Evolutionary conservation across 192 early-diverging fungal genomes (phyloP), one percentile per base, ranked within the genome.

Genomic region (Coemansia sp.): DNA sequence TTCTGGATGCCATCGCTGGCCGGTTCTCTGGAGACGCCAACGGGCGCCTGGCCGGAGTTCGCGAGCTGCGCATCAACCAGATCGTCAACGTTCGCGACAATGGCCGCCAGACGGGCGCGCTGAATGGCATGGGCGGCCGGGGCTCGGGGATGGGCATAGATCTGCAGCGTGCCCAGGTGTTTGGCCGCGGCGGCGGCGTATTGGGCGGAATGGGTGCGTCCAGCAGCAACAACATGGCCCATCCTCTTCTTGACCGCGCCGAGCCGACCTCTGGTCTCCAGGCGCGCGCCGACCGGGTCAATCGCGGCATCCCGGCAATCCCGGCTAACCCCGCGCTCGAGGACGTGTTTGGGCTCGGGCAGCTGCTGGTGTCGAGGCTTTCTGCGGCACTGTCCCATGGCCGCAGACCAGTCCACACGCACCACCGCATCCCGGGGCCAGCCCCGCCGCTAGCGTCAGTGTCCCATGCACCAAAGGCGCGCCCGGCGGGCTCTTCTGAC

Each of bases 251-350:
- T 0, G 72, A 71, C 16, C 56, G 71, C 20, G 50, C n/a, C 36
- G 73, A 65, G 11, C 55, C 55, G 24, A 62, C 32, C 19, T 51
- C 58, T 19, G 55, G 54, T 53, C 58, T 74, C 47, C 71, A 80
- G 50, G 65, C 77, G 1, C 77, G 77, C 1, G 72, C 68, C 0
- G 77, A 80, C 30, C 77, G 77, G n/a, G 49, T 80, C 29, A 49
- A 68, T 0, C 77, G 71, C 56, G 62, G 58, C 58, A 20, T 67
- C 45, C 29, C 73, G 20, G 58, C 61, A 18, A 65, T 72, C 11
- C 68, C 72, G 5, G 39, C 67, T 20, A 68, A 65, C 34, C 20
- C 58, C 6, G 22, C 71, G 35, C 67, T 64, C 3, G 77, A 80
- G 25, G 77, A 80, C 32, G 68, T 71, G 54, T 74, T 64, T 51